These are phyloP conservation scores for Torrubiellomyces zombiae DNA, from an alignment of 2,329 filamentous ascomycete species.

Conservation along the genomic window DNA sequence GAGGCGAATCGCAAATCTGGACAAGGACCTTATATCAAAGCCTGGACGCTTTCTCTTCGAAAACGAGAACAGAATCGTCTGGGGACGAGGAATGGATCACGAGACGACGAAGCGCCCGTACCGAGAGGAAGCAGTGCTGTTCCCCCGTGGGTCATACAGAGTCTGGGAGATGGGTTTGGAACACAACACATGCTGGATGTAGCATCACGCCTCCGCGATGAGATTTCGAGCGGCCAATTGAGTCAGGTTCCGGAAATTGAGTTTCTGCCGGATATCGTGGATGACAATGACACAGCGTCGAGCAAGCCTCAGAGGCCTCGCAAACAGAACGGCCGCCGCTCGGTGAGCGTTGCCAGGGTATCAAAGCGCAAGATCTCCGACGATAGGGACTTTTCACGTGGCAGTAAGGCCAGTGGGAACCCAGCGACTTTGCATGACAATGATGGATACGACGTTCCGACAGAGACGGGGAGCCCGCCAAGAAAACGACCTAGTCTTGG, in stretches of 20 bases:
- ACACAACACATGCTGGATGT: constrained; percentile 30
- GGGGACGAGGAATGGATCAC: constrained; percentile 14
- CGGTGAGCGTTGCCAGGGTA: constrained; percentile 6
- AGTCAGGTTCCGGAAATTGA: constrained; percentile 40
- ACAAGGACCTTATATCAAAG: constrained; percentile 16
- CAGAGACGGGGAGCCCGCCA: constrained; percentile 7
- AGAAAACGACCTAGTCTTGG: constrained; percentile 11
- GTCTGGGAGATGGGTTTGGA: constrained; percentile 28
- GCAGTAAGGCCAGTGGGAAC: constrained; percentile 1
- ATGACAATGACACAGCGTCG: constrained; percentile 13
- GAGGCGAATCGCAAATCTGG: constrained; percentile 23
- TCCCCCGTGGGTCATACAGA: constrained; percentile 30
- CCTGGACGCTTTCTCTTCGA: constrained; percentile 45
- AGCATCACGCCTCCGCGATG: constrained; percentile 25
- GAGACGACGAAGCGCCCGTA: constrained; percentile 12
- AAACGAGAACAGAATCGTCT: constrained; percentile 48
- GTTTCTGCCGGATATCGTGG: constrained; percentile 37
- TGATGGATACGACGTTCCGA: neutral
- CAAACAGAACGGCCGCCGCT: constrained; percentile 7
- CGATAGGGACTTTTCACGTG: too few relatives aligned
- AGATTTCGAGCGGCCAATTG: constrained; percentile 25
- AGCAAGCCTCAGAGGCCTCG: constrained; percentile 9
- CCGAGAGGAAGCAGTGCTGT: constrained; percentile 22
- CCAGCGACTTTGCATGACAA: neutral
- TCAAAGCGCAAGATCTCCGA: constrained; percentile 11